Percentiles rank a stretch among this genome's conserved stretches.
phyloP scores from a whole-genome alignment of 1,284 basidiomycete species.

The Melanopsichium pennsylvanicum region DNA sequence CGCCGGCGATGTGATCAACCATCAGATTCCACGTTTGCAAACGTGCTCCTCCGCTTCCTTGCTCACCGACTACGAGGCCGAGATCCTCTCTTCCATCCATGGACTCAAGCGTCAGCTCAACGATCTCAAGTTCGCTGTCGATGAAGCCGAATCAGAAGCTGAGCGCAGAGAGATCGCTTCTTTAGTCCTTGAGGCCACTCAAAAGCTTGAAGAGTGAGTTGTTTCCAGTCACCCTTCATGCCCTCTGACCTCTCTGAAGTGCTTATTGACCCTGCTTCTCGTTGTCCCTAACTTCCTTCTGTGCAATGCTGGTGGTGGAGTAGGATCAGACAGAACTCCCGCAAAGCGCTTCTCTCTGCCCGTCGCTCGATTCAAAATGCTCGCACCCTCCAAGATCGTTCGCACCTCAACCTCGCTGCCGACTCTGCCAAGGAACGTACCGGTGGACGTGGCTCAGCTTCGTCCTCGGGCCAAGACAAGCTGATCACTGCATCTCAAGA shows the following conservation, averaged over 20 bases:
- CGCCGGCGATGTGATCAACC: constrained; percentile 33
- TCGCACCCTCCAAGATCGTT: constrained; percentile 19
- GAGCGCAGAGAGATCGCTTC: constrained; percentile 30
- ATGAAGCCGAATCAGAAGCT: constrained; percentile 40
- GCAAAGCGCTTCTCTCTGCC: constrained; percentile 32
- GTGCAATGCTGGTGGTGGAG: not conserved
- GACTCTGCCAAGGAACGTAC: constrained; percentile 43
- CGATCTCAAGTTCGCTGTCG: constrained; percentile 44
- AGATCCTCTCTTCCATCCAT: constrained; percentile 45
- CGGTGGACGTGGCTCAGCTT: constrained; percentile 22
- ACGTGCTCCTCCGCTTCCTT: constrained; percentile 25
- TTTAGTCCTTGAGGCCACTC: constrained; percentile 1
- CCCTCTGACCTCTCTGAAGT: too few species aligned
- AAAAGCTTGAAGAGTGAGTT: constrained; percentile 35
- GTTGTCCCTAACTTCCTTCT: not conserved
- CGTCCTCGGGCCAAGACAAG: constrained; percentile 51
- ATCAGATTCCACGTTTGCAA: constrained; percentile 43
- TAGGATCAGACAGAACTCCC: constrained; percentile 22
- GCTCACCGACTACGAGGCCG: constrained; percentile 42
- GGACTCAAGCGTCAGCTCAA: constrained; percentile 39
- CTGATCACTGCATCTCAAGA: constrained; percentile 57
- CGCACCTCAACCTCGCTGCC: constrained; percentile 33
- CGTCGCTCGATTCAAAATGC: constrained; percentile 28
- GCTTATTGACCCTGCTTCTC: too few species aligned
- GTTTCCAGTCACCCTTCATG: too few species aligned